Evolutionary conservation across 2,329 filamentous ascomycete genomes (phyloP), one percentile per base, ranked within the genome.

Genomic region (Cercospora sp.): DNA sequence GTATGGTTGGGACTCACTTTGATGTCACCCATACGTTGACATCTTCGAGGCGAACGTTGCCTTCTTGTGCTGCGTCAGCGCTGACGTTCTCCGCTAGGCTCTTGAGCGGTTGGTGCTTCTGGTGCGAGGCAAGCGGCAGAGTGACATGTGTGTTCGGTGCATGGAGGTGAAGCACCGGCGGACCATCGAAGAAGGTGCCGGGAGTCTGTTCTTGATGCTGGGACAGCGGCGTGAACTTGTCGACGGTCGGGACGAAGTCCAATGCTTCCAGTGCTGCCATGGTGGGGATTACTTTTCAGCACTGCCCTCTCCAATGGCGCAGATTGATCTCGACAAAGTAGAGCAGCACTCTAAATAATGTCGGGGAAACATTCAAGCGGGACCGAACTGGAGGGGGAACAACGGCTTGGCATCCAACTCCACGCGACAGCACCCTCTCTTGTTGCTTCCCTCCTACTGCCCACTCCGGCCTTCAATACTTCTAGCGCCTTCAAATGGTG

Each of bases 161-260:
- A 74, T 89, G 87, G 72, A 86, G 87, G 79, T 94, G 87, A 3
- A 94, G 85, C 53, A 94, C 85, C 1, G 91, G 88, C 75, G 90
- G 91, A 30, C 87, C 87, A 73, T 85, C 87, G 74, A 89, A 90
- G 80, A 94, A 94, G 51, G 87, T 90, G 67, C 84, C 83, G 0
- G 91, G 91, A 1, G 91, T 94, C 75, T 89, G 88, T 63, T 88
- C 83, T 78, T 92, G 87, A 77, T 93, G 91, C 69, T 92, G 88
- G 67, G 84, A 82, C 57, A 94, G 84, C 4, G 86, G 82, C 36
- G 85, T 88, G 79, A 88, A 94, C 53, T 69, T 67, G 12, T 65
- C 59, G 5, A 65, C 8, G 2, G 33, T 26, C 1, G 71, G 71
- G 7, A 55, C 53, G 20, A 28, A 20, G 20, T 36, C 64, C 23